Evolutionary conservation across 768 basidiomycete genomes (phyloP), one percentile per base, ranked within the genome.

Genomic region (Tulasnella sp.): DNA sequence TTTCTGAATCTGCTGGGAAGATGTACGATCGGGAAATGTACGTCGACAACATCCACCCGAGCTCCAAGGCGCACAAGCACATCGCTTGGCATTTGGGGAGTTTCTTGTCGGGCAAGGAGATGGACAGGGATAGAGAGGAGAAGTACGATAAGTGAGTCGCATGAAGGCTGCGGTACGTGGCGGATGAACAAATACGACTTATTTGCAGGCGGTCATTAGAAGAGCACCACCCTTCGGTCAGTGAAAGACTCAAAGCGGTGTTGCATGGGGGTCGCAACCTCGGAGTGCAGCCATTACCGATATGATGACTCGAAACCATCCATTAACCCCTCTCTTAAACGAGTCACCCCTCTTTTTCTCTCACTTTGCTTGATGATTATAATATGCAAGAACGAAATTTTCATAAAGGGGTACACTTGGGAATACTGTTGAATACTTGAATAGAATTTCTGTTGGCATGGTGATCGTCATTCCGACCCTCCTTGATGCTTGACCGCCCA

Each of bases 21-120:
- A 76, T 76, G 75, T 48, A 48, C 38, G 75, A 76, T 31, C 14
- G 34, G 39, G 81, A 81, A 1, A 85, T 90, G 16, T 91, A 90
- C 89, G 82, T 86, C 21, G 90, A 91, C 81, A 83, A 86, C 27
- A 80, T 91, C 58, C 90, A 91, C 82, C 89, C 90, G 0, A 88
- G 89, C 0, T 88, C 87, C 79, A 85, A 83, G 79, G 86, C 90
- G 62, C 89, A 91, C 80, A 85, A 87, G 39, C 82, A 88, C 62
- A 81, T 90, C 24, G 89, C 90, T 2, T 82, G 83, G 27, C 86
- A 87, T 52, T 12, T 90, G 24, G 84, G 85, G 18, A 83, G 83
- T 10, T 89, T 89, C 81, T 82, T 89, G 79, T 40, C 44, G 44
- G 75, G 75, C 1, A 46, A 74, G 12, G 73, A 74, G 38, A 40